A percentile compares a stretch with the other conserved stretches of the same genome.
phyloP scores from a whole-genome alignment of 2,329 filamentous ascomycete species.

The Pseudogymnoascus sp. region DNA sequence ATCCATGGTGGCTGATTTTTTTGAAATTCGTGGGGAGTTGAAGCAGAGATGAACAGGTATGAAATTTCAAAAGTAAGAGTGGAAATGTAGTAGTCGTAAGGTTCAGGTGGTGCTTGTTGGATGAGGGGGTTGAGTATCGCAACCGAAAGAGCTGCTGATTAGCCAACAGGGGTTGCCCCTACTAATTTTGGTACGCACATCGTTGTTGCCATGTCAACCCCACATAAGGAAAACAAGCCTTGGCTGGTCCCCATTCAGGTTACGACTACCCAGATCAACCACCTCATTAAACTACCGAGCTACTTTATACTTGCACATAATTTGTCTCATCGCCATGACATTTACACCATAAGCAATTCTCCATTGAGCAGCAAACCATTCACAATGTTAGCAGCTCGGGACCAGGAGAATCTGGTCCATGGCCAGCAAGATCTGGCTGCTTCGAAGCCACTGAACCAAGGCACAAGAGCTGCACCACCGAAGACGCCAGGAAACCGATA shows the following conservation, averaged over 20 bases:
- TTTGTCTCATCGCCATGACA: neutral
- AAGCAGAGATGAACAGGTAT: slow-evolving; percentile 1
- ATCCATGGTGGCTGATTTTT: slow-evolving; percentile 54
- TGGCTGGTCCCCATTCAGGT: slow-evolving; percentile 7
- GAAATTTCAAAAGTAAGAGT: neutral
- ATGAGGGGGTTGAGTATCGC: slow-evolving; percentile 8
- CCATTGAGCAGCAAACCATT: slow-evolving; percentile 13
- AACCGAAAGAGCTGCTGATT: slow-evolving; percentile 6
- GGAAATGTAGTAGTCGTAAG: neutral
- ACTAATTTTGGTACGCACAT: slow-evolving; percentile 1
- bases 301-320: slow-evolving; percentile 3
- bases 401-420: slow-evolving; percentile 83
- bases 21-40: slow-evolving; percentile 11
- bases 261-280: slow-evolving; percentile 4
- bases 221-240: slow-evolving; percentile 3
- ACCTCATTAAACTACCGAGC: slow-evolving; percentile 5
- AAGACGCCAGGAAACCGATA: slow-evolving; percentile 73
- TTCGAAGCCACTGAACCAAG: slow-evolving; percentile 64
- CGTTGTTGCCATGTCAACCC: slow-evolving; percentile 8
- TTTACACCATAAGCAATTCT: neutral
- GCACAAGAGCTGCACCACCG: slow-evolving; percentile 50
- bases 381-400: slow-evolving; percentile 67
- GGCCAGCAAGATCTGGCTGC: slow-evolving; percentile 62
- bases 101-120: slow-evolving; percentile 3
- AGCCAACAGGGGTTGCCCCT: slow-evolving; percentile 9